Percentiles rank a stretch among this genome's conserved stretches.
phyloP scores from a whole-genome alignment of 208 protist genomes.

The Trypanosoma vivax region DNA sequence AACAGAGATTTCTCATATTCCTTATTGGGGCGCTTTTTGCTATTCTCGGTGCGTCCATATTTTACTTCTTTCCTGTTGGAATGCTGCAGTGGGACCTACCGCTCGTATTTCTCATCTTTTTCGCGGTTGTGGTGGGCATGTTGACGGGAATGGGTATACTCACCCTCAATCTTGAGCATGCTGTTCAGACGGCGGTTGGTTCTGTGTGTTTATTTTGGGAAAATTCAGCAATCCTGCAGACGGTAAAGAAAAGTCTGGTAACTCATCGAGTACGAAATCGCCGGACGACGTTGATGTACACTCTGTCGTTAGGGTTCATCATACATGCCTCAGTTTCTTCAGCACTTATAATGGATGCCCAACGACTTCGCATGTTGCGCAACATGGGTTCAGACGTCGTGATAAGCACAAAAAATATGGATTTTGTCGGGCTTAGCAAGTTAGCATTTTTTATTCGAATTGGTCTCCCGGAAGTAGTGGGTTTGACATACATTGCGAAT shows the following conservation, averaged over 20 bases:
- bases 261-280: conserved; percentile 89
- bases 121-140: conserved; percentile 87
- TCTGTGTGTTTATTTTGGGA: conserved; percentile 90
- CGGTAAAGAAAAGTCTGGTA: conserved; percentile 89
- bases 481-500: conserved; percentile 1
- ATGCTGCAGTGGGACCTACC: conserved; percentile 80
- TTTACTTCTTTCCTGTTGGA: conserved; percentile 90
- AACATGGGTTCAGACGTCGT: conserved; percentile 29
- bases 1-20: conserved; percentile 34
- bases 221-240: conserved; percentile 36
- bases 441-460: background rate
- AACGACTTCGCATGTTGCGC: conserved; percentile 21
- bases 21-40: conserved; percentile 47
- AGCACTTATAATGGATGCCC: conserved; percentile 61
- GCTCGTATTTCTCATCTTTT: conserved; percentile 93
- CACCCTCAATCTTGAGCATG: conserved; percentile 85
- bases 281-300: conserved; percentile 95
- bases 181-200: conserved; percentile 40
- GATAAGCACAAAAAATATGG: background rate
- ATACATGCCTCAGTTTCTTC: conserved; percentile 91
- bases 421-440: conserved; percentile 6
- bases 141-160: conserved; percentile 87
- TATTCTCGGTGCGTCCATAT: conserved; percentile 80
- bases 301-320: conserved; percentile 89
- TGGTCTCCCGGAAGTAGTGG: background rate